These are phyloP conservation scores for Arxiozyma telluris DNA, from an alignment of 1,139 yeast genomes.

Conservation along the genomic window DNA sequence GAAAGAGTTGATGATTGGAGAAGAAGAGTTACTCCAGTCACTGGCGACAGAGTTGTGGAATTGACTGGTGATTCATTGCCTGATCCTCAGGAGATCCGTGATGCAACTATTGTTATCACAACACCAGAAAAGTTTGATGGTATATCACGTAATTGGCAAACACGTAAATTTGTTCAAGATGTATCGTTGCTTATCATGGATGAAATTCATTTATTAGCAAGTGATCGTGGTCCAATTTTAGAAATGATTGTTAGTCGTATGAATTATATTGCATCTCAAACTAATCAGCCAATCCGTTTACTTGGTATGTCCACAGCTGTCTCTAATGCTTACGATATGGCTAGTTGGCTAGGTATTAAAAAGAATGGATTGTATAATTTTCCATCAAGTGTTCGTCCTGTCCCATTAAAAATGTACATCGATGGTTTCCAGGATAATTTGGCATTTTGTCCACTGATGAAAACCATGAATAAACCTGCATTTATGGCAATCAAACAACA, in stretches of 20 bases:
- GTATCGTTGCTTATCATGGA: constrained; percentile 94
- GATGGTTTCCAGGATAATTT: constrained; percentile 95
- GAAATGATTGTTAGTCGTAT: constrained; percentile 98
- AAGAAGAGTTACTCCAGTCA: constrained; percentile 51
- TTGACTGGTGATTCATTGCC: constrained; percentile 96
- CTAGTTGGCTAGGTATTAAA: constrained; percentile 90
- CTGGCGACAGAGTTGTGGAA: constrained; percentile 71
- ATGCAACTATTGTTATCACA: constrained; percentile 86
- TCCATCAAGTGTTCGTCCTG: constrained; percentile 94
- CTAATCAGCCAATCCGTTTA: constrained; percentile 66
- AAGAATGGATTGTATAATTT: constrained; percentile 79
- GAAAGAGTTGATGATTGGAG: constrained; percentile 97
- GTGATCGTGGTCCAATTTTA: constrained; percentile 95
- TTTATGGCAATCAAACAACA: constrained; percentile 94
- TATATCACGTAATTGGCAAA: constrained; percentile 96
- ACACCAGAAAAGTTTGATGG: constrained; percentile 99
- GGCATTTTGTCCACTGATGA: constrained; percentile 94
- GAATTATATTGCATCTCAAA: constrained; percentile 79
- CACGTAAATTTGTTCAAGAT: constrained; percentile 84
- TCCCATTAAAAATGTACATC: constrained; percentile 93
- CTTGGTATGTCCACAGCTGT: constrained; percentile 97
- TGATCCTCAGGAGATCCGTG: constrained; percentile 73
- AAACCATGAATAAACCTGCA: constrained; percentile 96
- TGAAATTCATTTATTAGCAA: constrained; percentile 91
- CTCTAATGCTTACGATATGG: constrained; percentile 96